Base-by-base conservation (phyloP, 2,329 filamentous ascomycete genomes). In the Exserohilum rostratum region DNA sequence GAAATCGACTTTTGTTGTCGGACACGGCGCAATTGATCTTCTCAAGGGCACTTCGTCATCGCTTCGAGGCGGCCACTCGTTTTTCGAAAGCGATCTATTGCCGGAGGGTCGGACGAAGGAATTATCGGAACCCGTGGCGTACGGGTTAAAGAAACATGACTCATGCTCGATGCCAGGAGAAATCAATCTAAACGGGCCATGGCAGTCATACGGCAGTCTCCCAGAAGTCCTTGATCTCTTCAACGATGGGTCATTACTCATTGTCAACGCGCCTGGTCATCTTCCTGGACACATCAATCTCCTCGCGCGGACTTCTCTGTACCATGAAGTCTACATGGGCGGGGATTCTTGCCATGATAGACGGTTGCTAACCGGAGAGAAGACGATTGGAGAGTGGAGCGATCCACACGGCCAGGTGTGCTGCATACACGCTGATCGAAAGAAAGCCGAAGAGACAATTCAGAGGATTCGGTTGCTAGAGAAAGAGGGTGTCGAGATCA, bases 291-390 rank as follows among this genome's bases (percentile, higher is more conserved):
- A 85, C 55, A 69, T 85, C 6, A 84, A 83, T 49, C 61, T 84
- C 0, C 75, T 85, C 0, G 79, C 75, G 6, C 73, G 78, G 0
- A 73, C 75, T 0, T 73, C 70, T 0, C 51, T 67, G 2, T 55
- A 61, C 12, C 73, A 75, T 15, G 79, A 77, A 64, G 65, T 83
- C 1, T 82, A 80, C 58, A 75, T 85, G 1, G 80, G 75, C 7
- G 83, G 82, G 2, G 83, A 86, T 66, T 78, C 80, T 15, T 85
- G 80, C 53, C 83, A 86, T 58, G 82, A 85, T 58, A 69, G 72
- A 0, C 69, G 83, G 25, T 70, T 85, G 2, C 60, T 85, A 60
- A 79, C 75, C 0, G 81, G 82, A 0, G 82, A 84, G 58, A 82
- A 78, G 55, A 76, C 72, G 1, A 82, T 85, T 40, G 83, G 82